Evolutionary conservation across 148 eudicot genomes (phyloP), one percentile per base, ranked within the genome.

Genomic region (Camellia lanceoleosa): DNA sequence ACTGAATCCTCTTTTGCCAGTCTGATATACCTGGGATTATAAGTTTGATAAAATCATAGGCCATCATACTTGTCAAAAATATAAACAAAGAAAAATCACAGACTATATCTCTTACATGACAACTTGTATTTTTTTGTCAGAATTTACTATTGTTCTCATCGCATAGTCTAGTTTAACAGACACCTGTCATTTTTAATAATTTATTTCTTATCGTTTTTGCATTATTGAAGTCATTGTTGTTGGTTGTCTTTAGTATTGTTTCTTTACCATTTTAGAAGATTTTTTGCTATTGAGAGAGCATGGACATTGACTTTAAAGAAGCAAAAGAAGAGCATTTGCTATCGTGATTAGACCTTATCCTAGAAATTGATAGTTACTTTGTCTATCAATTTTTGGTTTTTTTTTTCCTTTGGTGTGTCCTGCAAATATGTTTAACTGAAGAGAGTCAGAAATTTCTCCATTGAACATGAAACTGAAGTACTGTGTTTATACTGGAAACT

Each of bases 131-230:
- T 76, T 49, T 42, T 3, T 23, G 38, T 30, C 38, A 30, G 38
- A 30, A 30, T 5, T 3, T 15, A 19, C 30, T 20, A 11, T 58
- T 9, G 10, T 18, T 12, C 42, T 62, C 43, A 41, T 4, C 11
- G 76, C 5, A 42, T 74, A 58, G 3, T 61, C 41, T 59, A 62
- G 56, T 76, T 76, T 68, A 14, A 56, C 49, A 4, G 43, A 30
- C 7, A 42, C 15, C 77, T 56, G 61, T 55, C 13, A 13, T 5
- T 8, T 42, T 58, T 15, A 4, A 30, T 10, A 1, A 16, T 56
- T 72, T 72, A 51, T 75, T 76, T 63, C 44, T 63, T 76, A 14
- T 63, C 58, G 19, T 75, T 74, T 30, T 74, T 19, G n/a, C 11
- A 19, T 10, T 47, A 9, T 16, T 71, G 58, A 18, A 46, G 7